Evolutionary conservation across 2,329 filamentous ascomycete species (phyloP), one percentile per base, ranked within the genome.

Genomic region (Sporothrix protearum): DNA sequence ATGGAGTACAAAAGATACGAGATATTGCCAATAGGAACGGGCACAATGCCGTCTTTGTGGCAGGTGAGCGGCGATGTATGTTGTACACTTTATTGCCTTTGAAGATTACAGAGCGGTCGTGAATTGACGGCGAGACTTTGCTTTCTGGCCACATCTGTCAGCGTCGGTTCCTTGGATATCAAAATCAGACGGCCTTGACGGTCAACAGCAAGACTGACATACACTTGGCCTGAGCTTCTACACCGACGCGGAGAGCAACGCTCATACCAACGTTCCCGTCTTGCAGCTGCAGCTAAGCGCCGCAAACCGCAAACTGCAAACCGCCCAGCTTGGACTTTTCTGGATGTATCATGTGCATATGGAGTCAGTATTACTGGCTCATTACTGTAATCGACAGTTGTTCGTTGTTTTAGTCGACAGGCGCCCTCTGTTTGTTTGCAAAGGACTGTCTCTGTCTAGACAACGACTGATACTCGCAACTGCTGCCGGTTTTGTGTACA

Each of bases 241-340:
- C 57, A 39, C 33, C 16, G 30, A 14, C 8, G 10, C 19, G 12
- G 33, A 16, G 33, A 36, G 10, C 22, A 12, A 30, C 28, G 3
- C 28, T 16, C 28, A 59, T 33, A n/a, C 57, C 57, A 42, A 25
- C 57, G 36, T 64, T 64, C 59, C 45, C n/a, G 22, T 16, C 57
- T 22, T 45, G 59, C 36, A 64, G 36, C 59, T 64, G 59, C 59
- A 64, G n/a, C 59, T 64, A 64, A 64, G 59, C 59, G 59, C 59
- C 59, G 36, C 36, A 28, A 64, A 64, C 36, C 59, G 59, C 59
- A n/a, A n/a, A n/a, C 59, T 36, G 36, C 36, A 28, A 64, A 64
- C 36, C 59, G 59, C 59, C 57, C 59, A 64, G 45, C 36, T 63
- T 28, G 59, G 33, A 61, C 33, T n/a, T n/a, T n/a, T n/a, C n/a